Evolutionary conservation across 768 basidiomycete species (phyloP).

Genomic region (Mycena chlorophos): DNA sequence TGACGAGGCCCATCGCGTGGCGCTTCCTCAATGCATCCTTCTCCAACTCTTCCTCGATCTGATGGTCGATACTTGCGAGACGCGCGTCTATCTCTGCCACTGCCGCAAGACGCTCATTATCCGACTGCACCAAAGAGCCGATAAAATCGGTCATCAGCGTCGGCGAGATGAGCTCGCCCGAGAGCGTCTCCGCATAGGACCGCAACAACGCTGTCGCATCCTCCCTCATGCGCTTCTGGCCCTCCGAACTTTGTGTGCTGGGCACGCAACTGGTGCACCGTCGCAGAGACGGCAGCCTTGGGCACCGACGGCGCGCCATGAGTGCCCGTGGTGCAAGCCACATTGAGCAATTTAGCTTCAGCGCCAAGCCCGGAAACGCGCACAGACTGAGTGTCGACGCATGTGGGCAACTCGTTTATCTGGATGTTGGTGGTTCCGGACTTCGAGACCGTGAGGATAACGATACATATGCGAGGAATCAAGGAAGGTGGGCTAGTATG

Average conservation of each 20-base stretch:
- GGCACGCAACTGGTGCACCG: constrained; percentile 37
- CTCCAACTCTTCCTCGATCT: constrained; percentile 38
- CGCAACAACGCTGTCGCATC: constrained; percentile 44
- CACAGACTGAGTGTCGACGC: constrained; percentile 52
- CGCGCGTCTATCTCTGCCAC: constrained; percentile 40
- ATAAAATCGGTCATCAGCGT: constrained; percentile 43
- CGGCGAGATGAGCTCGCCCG: constrained; percentile 42
- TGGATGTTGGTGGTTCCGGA: constrained; percentile 53
- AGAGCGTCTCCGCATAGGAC: constrained; percentile 45
- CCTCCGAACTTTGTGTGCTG: constrained; percentile 38
- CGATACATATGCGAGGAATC: background rate
- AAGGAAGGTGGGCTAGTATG: constrained; percentile 7
- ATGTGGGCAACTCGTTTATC: constrained; percentile 49
- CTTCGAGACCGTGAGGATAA: constrained; percentile 30
- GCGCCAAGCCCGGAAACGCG: constrained; percentile 54
- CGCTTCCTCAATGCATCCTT: constrained; percentile 38
- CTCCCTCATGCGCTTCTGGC: constrained; percentile 40
- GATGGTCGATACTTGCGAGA: constrained; percentile 39
- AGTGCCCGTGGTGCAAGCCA: constrained; percentile 45
- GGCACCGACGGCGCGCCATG: constrained; percentile 15
- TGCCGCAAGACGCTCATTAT: constrained; percentile 35
- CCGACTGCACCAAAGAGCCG: constrained; percentile 40
- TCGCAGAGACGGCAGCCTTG: constrained; percentile 28
- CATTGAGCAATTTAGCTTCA: constrained; percentile 52
- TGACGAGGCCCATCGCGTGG: constrained; percentile 35